A percentile compares a stretch with the other conserved stretches of the same genome.
These are phyloP conservation scores for Decorospora gaudefroyi DNA, from an alignment of 2,329 filamentous ascomycete genomes.

Conservation along the genomic window DNA sequence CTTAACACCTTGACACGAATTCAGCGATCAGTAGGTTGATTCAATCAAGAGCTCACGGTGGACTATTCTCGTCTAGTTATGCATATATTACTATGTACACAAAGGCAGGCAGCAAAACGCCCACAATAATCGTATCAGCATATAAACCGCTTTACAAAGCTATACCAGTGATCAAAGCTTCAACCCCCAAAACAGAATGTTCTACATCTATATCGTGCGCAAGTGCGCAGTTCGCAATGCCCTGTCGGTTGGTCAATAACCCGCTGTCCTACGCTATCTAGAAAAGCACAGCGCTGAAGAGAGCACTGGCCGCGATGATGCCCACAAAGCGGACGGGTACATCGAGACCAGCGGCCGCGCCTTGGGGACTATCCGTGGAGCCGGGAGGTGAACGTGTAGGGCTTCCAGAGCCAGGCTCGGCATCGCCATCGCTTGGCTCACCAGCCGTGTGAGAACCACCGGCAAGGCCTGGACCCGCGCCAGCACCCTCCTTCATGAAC, in stretches of 20 bases:
- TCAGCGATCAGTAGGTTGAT: too few relatives aligned
- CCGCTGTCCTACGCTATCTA: conserved; percentile 20
- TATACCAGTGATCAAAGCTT: conserved; percentile 6
- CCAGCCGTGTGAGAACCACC: conserved; percentile 52
- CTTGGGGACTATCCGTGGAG: conserved; percentile 15
- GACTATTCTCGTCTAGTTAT: too few relatives aligned
- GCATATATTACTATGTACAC: too few relatives aligned
- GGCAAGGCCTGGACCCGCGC: conserved; percentile 59
- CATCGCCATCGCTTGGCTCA: conserved; percentile 34
- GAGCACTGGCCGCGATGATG: conserved; percentile 37
- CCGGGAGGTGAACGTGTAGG: conserved; percentile 31
- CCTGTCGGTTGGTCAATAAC: not conserved
- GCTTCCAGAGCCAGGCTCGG: conserved; percentile 36
- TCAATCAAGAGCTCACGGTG: too few relatives aligned
- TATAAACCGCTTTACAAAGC: conserved; percentile 5
- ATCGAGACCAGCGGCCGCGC: conserved; percentile 30
- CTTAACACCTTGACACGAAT: too few relatives aligned
- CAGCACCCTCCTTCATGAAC: conserved; percentile 63
- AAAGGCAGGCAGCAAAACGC: too few relatives aligned
- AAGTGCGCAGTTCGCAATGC: conserved; percentile 3
- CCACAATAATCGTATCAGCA: too few relatives aligned
- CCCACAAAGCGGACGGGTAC: conserved; percentile 39
- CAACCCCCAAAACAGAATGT: conserved; percentile 8
- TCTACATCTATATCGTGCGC: conserved; percentile 9
- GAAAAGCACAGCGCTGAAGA: conserved; percentile 42